Percentiles rank a stretch among this genome's conserved stretches.
Conservation (phyloP, 2,329 filamentous ascomycete species). For the Dactylellina haptotyla region DNA sequence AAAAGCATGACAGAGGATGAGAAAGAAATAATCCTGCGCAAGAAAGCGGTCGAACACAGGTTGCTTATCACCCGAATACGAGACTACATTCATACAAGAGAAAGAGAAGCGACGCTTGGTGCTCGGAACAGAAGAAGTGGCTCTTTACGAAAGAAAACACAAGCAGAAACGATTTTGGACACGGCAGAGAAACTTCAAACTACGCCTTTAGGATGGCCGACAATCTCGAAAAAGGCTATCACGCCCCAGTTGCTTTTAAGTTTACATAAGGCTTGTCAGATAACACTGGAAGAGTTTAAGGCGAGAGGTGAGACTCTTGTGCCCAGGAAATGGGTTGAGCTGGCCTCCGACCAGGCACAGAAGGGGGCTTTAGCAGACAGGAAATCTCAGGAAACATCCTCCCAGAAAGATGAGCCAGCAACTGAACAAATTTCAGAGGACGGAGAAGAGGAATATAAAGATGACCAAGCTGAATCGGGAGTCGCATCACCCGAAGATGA, state of each 20-base stretch:
- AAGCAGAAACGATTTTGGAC: slow-evolving; percentile 5
- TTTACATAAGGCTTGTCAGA: slow-evolving; percentile 17
- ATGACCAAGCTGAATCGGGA: no score
- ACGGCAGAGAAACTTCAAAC: slow-evolving; percentile 8
- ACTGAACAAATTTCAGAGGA: not conserved
- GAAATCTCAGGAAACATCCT: not conserved
- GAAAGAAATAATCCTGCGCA: not conserved
- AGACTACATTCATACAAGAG: slow-evolving; percentile 8
- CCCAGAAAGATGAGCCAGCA: no score
- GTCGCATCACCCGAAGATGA: not conserved
- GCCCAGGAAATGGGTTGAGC: not conserved
- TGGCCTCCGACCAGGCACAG: not conserved
- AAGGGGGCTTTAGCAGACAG: not conserved
- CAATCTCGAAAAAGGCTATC: slow-evolving; percentile 30
- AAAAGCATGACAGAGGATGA: slow-evolving; percentile 14
- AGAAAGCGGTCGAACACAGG: slow-evolving; percentile 11
- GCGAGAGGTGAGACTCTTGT: not conserved
- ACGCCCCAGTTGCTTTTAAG: not conserved
- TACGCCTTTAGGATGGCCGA: slow-evolving; percentile 33
- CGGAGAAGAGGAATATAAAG: slow-evolving; percentile 1
- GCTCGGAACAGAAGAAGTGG: not conserved
- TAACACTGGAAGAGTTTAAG: slow-evolving; percentile 10
- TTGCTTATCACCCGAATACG: slow-evolving; percentile 10
- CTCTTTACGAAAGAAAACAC: not conserved
- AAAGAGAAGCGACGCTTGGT: not conserved